Evolutionary conservation across 1,139 yeast species (phyloP), one percentile per base, ranked within the genome.

Genomic region (Geotrichum citri-aurantii): DNA sequence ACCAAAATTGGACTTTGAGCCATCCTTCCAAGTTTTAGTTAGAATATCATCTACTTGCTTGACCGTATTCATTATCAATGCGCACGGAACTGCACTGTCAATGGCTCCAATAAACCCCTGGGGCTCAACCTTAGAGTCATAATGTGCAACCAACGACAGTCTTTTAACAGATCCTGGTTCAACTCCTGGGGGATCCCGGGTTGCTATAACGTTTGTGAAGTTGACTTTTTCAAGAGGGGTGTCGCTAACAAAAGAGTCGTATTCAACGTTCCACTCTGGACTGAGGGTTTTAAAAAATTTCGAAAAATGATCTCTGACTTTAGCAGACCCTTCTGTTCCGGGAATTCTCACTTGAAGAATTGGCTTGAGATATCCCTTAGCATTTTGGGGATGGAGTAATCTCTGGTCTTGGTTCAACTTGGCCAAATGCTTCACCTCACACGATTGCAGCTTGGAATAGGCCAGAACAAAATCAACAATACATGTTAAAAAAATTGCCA

Each of bases 21-120:
- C 56, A 24, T 54, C 51, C 23, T 53, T 50, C 73, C 73, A 72
- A 54, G 68, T 65, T 1, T 31, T 37, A 3, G 70, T 66, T 31
- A 75, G 50, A 2, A 68, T 61, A 14, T 61, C 62, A 24, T 70
- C 71, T 17, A 77, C 54, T 21, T 72, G 72, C 56, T 72, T 67
- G 5, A 82, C 80, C 1, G 78, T 65, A 62, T 79, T 79, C 62
- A 82, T 65, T 48, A 82, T 65, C 29, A 82, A 70, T 0, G 81
- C 82, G 66, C 85, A 81, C 0, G 86, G 81, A 0, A 77, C 82
- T 1, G 84, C 84, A 59, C 83, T 78, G 66, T 82, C 86, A 48
- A 75, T 79, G 1, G 85, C 86, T 1, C 86, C 86, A 48, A 81
- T 70, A 57, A 82, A 81, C 2, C 84, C 85, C n/a, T 71, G 71